A percentile compares a stretch with the other conserved stretches of the same genome.
phyloP scores from a whole-genome alignment of 805 yeast species.

The Schwanniomyces polymorphus region DNA sequence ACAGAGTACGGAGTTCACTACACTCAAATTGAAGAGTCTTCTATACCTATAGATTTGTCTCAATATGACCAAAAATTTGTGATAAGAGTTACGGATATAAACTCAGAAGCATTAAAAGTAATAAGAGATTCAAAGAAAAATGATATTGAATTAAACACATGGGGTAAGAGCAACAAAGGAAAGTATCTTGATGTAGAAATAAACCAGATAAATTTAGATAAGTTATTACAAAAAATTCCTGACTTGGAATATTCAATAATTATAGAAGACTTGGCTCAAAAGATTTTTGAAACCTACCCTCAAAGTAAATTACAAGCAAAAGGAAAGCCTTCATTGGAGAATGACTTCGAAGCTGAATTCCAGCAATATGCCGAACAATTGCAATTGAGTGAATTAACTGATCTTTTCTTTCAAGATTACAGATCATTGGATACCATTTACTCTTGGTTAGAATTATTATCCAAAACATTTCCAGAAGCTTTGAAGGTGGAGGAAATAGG shows the following conservation, averaged over 20 bases:
- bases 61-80: conserved; percentile 46
- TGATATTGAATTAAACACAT: conserved; percentile 26
- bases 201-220: conserved; percentile 17
- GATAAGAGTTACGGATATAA: conserved; percentile 38
- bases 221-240: conserved; percentile 20
- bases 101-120: conserved; percentile 14
- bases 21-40: conserved; percentile 20
- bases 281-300: conserved; percentile 58
- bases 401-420: conserved; percentile 69
- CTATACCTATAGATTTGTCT: conserved; percentile 40
- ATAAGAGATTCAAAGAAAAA: conserved; percentile 10
- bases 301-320: conserved; percentile 5
- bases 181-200: conserved; percentile 19
- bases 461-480: conserved; percentile 61
- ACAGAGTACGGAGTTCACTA: conserved; percentile 22
- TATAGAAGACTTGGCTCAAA: conserved; percentile 57
- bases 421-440: conserved; percentile 68
- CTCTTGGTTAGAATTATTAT: conserved; percentile 66
- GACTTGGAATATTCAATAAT: conserved; percentile 37
- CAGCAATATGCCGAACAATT: conserved; percentile 4
- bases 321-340: not conserved
- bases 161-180: conserved; percentile 44
- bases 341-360: not conserved
- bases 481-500: conserved; percentile 71
- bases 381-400: conserved; percentile 27